Evolutionary conservation across 768 basidiomycete species (phyloP).

Genomic region (Chalciporus pseudorubinellus): DNA sequence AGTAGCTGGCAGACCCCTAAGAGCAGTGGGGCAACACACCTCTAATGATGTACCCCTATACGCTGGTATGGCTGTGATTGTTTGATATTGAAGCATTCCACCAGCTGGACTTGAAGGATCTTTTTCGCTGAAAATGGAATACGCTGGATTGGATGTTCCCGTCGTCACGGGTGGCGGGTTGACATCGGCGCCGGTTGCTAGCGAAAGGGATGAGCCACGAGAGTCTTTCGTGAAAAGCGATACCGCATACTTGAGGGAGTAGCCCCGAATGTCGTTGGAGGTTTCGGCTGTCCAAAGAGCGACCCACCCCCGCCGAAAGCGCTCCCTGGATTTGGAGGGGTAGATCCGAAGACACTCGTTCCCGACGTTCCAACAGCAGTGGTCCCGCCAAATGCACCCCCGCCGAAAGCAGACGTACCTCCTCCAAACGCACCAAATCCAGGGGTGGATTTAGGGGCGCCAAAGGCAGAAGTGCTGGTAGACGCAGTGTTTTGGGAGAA

Average conservation of each 20-base stretch:
- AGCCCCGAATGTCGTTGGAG: constrained; percentile 44
- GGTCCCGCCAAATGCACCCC: constrained; percentile 40
- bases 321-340: constrained; percentile 26
- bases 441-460: constrained; percentile 62
- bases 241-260: constrained; percentile 32
- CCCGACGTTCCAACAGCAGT: constrained; percentile 31
- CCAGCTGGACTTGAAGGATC: constrained; percentile 46
- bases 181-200: constrained; percentile 34
- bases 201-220: constrained; percentile 10
- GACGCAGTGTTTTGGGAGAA: constrained; percentile 42
- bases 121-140: constrained; percentile 59
- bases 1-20: background rate
- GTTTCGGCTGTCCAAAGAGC: constrained; percentile 57
- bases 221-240: background rate
- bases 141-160: constrained; percentile 68
- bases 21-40: constrained; percentile 39
- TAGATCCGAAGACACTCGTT: constrained; percentile 35
- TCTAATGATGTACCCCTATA: constrained; percentile 79
- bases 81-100: constrained; percentile 67
- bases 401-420: constrained; percentile 49
- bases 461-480: constrained; percentile 50
- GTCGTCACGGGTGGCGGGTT: constrained; percentile 57
- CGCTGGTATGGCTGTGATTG: constrained; percentile 75
- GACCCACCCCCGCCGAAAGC: constrained; percentile 47
- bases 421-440: constrained; percentile 80